Evolutionary conservation across 1,284 basidiomycete species (phyloP).

Genomic region (Singerocomus inundabilis): DNA sequence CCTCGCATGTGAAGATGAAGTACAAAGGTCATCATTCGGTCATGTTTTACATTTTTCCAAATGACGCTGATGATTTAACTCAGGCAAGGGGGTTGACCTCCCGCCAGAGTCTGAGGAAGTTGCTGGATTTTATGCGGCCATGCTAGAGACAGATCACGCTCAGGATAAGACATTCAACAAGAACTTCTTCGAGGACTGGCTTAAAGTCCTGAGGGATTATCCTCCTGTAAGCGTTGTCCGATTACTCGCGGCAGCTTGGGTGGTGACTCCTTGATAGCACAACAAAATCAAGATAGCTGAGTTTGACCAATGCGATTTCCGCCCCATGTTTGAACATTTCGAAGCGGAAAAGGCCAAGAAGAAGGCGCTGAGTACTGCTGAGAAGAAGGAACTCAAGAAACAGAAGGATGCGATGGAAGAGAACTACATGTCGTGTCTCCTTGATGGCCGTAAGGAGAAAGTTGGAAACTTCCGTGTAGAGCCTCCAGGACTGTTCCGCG

Average conservation of each 20-base stretch:
- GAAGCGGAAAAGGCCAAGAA: constrained; percentile 92
- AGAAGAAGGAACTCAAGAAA: constrained; percentile 89
- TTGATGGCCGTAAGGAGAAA: constrained; percentile 97
- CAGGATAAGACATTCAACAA: constrained; percentile 87
- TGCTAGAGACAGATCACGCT: constrained; percentile 93
- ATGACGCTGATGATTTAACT: constrained; percentile 19
- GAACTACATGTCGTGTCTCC: constrained; percentile 80
- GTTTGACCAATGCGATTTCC: constrained; percentile 90
- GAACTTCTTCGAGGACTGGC: constrained; percentile 97
- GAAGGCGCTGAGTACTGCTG: constrained; percentile 80
- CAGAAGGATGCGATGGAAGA: constrained; percentile 82
- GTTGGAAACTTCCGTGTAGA: constrained; percentile 98
- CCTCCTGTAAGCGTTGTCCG: constrained; percentile 71
- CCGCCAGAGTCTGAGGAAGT: constrained; percentile 93
- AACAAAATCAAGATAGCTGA: constrained; percentile 76
- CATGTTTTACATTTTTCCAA: constrained; percentile 5
- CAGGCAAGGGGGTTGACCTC: constrained; percentile 79
- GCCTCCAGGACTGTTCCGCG: constrained; percentile 96
- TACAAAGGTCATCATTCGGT: constrained; percentile 72
- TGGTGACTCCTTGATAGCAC: constrained; percentile 39
- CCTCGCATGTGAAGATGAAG: constrained; percentile 87
- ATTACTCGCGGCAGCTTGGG: constrained; percentile 1
- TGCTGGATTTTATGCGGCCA: constrained; percentile 92
- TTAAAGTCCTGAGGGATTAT: constrained; percentile 71
- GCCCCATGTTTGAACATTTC: constrained; percentile 92